Base-by-base conservation (phyloP, 2,329 filamentous ascomycete genomes). In the Trichoderma polysporum region DNA sequence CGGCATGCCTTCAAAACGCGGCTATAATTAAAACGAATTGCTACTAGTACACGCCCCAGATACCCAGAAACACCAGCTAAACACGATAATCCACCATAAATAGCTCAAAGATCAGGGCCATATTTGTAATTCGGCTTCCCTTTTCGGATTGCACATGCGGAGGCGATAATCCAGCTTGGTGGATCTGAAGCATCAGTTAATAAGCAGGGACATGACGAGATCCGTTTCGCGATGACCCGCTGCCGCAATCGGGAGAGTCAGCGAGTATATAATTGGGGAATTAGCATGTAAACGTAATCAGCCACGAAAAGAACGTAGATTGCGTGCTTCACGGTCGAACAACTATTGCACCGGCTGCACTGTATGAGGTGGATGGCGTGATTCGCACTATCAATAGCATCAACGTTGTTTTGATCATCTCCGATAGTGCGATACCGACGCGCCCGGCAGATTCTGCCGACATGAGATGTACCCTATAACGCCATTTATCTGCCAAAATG, bases 361-460 rank as follows among this genome's bases (percentile, higher is more conserved):
- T 27, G 50, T 56, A 35, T 47, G 39, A 56, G 27, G 19, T 56
- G 50, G 49, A 68, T 68, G 37, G 50, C 67, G 67, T 68, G 67
- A 68, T 68, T 53, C 62, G 63, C 67, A 66, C 67, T 58, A 68
- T 62, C 50, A 58, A 68, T 68, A 68, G 57, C 67, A 68, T 68
- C 67, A 68, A 57, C 63, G 52, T 22, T 50, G 37, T 64, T 25
- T 50, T 25, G 61, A 64, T 64, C 50, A 8, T 64, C 1, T 45
- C 4, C 7, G 61, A 15, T 64, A 64, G 61, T 19, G 59, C n/a
- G 35, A 15, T 47, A 68, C 35, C 3, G 5, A 19, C 8, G 13
- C 25, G 7, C 39, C 15, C 35, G 3, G 25, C 29, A 27, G n/a
- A 31, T 15, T 29, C 9, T 13, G 52, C 47, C 2, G 35, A 19